Conservation (phyloP, 495 filamentous ascomycete species). For the Endocarpon pusillum region DNA sequence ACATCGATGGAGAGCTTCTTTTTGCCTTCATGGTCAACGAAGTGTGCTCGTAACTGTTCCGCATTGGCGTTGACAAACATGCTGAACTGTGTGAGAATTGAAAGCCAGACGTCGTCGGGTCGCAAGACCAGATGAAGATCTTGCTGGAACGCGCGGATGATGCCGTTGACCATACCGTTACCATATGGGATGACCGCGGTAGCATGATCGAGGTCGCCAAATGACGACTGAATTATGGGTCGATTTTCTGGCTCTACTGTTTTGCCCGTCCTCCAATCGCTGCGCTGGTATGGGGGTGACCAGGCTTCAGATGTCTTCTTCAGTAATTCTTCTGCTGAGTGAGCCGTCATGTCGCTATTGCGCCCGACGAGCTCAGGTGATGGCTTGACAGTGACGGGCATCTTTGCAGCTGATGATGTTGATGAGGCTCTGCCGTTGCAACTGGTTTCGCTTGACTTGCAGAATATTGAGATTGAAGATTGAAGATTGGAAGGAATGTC, state of each 20-base stretch:
- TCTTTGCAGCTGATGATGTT: no score
- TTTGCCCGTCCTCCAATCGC: no score
- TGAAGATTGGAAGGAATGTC: no score
- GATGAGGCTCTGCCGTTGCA: no score
- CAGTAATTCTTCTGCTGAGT: not conserved
- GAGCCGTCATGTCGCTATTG: not conserved
- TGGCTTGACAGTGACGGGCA: conserved; percentile 1
- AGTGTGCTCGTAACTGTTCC: conserved; percentile 23
- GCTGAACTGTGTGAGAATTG: conserved; percentile 37
- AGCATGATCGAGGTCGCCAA: not conserved
- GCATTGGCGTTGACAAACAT: conserved; percentile 32
- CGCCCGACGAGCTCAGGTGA: not conserved
- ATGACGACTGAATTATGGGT: not conserved
- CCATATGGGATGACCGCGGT: conserved; percentile 15
- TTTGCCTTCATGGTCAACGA: conserved; percentile 28
- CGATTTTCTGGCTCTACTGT: not conserved
- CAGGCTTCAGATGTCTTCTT: not conserved
- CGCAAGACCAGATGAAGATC: conserved; percentile 38
- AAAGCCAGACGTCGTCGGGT: conserved; percentile 45
- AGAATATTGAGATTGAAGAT: no score
- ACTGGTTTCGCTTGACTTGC: no score
- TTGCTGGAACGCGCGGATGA: conserved; percentile 32
- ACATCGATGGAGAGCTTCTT: conserved; percentile 27
- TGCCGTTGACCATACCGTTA: conserved; percentile 34
- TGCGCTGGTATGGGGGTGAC: not conserved